phyloP scores from a whole-genome alignment of 2,329 filamentous ascomycete species.

The Chaetomiaceae sp. region DNA sequence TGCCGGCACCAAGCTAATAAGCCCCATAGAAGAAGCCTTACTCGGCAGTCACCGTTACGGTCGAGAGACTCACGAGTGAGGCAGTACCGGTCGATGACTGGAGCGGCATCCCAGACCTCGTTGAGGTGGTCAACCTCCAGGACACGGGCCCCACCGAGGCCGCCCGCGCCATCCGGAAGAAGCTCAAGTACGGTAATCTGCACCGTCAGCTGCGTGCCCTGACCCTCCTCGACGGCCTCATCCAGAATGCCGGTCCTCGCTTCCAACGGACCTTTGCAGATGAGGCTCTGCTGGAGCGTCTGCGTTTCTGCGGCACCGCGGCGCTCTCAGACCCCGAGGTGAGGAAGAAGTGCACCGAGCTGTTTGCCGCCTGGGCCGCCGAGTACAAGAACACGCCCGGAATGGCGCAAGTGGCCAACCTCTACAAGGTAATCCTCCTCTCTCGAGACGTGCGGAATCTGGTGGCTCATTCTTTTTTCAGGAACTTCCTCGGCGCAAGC shows the following conservation, averaged over 20 bases:
- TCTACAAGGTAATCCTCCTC: slow-evolving; percentile 56
- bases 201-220: slow-evolving; percentile 88
- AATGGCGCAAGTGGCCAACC: slow-evolving; percentile 69
- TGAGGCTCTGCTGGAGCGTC: slow-evolving; percentile 83
- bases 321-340: slow-evolving; percentile 79
- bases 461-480: too few species aligned
- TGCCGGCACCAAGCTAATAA: not conserved
- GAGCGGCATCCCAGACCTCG: slow-evolving; percentile 85
- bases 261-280: slow-evolving; percentile 88
- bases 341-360: slow-evolving; percentile 77
- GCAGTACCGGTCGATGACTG: slow-evolving; percentile 86
- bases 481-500: slow-evolving; percentile 63
- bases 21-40: slow-evolving; percentile 72
- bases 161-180: slow-evolving; percentile 89
- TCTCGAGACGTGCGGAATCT: too few species aligned
- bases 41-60: slow-evolving; percentile 85
- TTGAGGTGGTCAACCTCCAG: slow-evolving; percentile 91
- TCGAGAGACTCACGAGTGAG: slow-evolving; percentile 87
- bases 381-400: slow-evolving; percentile 78
- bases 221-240: slow-evolving; percentile 83
- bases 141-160: slow-evolving; percentile 81
- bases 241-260: slow-evolving; percentile 84
- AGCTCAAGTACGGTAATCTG: slow-evolving; percentile 95
- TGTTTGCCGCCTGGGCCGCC: slow-evolving; percentile 82
- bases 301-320: slow-evolving; percentile 82